Conservation (phyloP, 2,329 filamentous ascomycete genomes). For the Trichoderma sp. region DNA sequence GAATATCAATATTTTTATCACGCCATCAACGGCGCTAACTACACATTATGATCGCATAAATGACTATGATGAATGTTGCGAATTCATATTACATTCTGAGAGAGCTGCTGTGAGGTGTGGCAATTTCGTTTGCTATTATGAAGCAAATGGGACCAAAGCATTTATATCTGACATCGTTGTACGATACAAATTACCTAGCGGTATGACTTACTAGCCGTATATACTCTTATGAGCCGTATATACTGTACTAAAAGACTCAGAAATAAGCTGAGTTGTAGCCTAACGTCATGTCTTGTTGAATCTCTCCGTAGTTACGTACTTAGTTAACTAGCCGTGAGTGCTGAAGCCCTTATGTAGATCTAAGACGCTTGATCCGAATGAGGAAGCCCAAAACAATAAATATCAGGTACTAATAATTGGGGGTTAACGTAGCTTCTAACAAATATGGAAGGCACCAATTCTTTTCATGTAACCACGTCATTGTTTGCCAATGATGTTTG, state of each 20-base stretch:
- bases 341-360: not conserved
- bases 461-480: not conserved
- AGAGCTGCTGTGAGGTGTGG: not conserved
- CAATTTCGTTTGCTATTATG: not conserved
- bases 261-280: not conserved
- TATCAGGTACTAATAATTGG: not conserved
- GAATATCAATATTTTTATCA: not conserved
- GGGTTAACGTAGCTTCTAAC: not conserved
- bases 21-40: not conserved
- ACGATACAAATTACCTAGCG: not conserved
- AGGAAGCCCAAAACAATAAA: not conserved
- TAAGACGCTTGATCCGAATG: not conserved
- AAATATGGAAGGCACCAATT: not conserved
- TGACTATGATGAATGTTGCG: not conserved
- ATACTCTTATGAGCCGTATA: not conserved
- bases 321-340: not conserved
- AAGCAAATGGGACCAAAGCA: not conserved
- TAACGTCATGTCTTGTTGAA: not conserved
- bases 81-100: not conserved
- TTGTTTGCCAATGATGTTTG: not conserved
- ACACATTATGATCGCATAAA: not conserved
- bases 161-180: not conserved
- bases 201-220: not conserved
- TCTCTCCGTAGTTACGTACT: not conserved
- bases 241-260: not conserved